Base-by-base conservation (phyloP, 352 stramenopile species). In the Globisporangium perplexum region DNA sequence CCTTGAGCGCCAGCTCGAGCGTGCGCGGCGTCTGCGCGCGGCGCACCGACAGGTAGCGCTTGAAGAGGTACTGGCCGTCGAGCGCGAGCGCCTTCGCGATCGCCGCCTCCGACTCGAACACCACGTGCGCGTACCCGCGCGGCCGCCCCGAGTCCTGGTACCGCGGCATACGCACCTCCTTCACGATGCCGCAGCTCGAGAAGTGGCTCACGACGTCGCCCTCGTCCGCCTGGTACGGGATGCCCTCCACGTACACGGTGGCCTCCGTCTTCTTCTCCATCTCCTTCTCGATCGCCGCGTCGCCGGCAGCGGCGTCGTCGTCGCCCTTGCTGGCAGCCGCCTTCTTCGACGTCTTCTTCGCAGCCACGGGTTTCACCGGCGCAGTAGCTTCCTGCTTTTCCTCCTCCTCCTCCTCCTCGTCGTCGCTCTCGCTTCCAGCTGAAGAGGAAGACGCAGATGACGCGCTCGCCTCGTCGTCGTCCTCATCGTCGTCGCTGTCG, bases 231-330 rank as follows among this genome's bases (percentile, higher is more conserved):
- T 87, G 81, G 75, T 98, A 99, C 38, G 95, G 90, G 42, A 99
- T 95, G 24, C 96, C 95, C 71, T 98, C 93, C 38, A 98, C 84
- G 68, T 98, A 98, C 33, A 98, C 81, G 0, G 83, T 94, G 2
- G 81, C 82, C 44, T 86, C 75, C 22, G 80, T 92, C 64, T 94
- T 94, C 50, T 76, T 72, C 6, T 62, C 63, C 28, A 88, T 79
- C 61, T 90, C 79, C 28, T 83, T 59, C 48, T 88, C 65, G 10
- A 91, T 50, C 18, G 62, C 55, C 4, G 24, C 44, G 30, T 51
- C 36, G 46, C 47, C 39, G 20, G 55, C 55, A 35, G 60, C 59
- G 41, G n/a, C n/a, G n/a, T 38, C 31, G 31, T 12, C 31, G 30
- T 5, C 10, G 33, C 18, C 33, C 33, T 39, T 18, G 33, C 33